Evolutionary conservation across 345 rosid species (phyloP).

Genomic region (Eutrema heterophyllum): DNA sequence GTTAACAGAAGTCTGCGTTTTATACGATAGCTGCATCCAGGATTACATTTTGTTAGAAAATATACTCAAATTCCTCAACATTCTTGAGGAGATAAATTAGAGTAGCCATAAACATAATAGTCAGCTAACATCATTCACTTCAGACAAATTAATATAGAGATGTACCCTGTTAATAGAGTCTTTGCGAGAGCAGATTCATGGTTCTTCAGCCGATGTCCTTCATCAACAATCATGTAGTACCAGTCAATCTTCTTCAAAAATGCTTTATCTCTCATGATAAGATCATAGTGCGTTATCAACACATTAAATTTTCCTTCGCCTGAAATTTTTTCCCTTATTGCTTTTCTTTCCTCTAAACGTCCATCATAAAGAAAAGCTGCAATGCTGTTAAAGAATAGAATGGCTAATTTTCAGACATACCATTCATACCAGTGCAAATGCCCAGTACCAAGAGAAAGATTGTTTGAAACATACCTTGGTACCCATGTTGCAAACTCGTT

Average conservation of each 20-base stretch:
- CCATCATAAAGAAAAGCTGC: conserved; percentile 94
- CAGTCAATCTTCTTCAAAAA: conserved; percentile 91
- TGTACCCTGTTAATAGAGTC: conserved; percentile 83
- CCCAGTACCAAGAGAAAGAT: not conserved
- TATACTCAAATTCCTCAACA: not conserved
- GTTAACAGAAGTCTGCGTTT: conserved; percentile 92
- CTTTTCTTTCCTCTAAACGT: conserved; percentile 92
- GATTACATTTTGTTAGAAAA: conserved; percentile 26
- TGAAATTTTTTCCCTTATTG: conserved; percentile 65
- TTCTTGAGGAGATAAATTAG: not conserved
- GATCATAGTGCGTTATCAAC: conserved; percentile 93
- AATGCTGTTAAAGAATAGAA: conserved; percentile 52
- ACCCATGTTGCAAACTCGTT: conserved; percentile 93
- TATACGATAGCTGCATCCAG: conserved; percentile 73
- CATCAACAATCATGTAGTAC: conserved; percentile 95
- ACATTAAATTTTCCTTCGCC: conserved; percentile 68
- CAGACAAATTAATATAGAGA: conserved; percentile 1
- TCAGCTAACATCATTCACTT: conserved; percentile 11
- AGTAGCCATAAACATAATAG: not conserved
- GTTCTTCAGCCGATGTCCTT: conserved; percentile 98
- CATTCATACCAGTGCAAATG: not conserved
- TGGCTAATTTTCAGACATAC: not conserved
- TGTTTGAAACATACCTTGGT: conserved; percentile 51
- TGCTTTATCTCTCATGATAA: conserved; percentile 95
- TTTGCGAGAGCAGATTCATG: conserved; percentile 89